Evolutionary conservation across 1,139 yeast species (phyloP).

Genomic region (Debaryomyces nepalensis): DNA sequence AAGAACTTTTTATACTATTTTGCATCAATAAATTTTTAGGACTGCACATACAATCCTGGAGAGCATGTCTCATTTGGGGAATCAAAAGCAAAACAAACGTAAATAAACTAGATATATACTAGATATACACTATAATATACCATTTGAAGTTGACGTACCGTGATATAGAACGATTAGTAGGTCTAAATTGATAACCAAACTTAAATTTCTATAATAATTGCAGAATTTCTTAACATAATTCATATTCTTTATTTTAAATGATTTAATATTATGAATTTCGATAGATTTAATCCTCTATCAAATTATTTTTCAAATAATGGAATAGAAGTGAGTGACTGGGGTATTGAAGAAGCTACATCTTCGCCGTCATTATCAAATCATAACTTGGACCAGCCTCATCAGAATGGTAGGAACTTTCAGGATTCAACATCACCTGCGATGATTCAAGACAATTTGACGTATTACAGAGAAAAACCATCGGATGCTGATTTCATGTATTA

Average conservation of each 20-base stretch:
- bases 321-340: constrained; percentile 43
- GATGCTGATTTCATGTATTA: constrained; percentile 13
- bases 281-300: constrained; percentile 36
- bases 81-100: constrained; percentile 8
- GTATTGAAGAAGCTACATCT: constrained; percentile 38
- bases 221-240: not conserved
- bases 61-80: constrained; percentile 8
- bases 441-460: constrained; percentile 14
- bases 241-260: constrained; percentile 1
- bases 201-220: not conserved
- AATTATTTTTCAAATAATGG: constrained; percentile 18
- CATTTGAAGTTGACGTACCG: too few relatives aligned
- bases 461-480: constrained; percentile 7
- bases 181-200: not conserved
- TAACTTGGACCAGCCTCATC: constrained; percentile 15
- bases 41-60: constrained; percentile 6
- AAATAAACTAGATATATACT: constrained; percentile 1
- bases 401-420: constrained; percentile 9
- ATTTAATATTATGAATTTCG: constrained; percentile 35
- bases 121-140: too few relatives aligned
- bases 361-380: constrained; percentile 23
- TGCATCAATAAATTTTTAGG: not conserved
- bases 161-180: not conserved
- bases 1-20: too few relatives aligned
- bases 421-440: constrained; percentile 10